A percentile compares a stretch with the other conserved stretches of the same genome.
phyloP scores from a whole-genome alignment of 345 rosid species.

The Diplotaxis tenuifolia region DNA sequence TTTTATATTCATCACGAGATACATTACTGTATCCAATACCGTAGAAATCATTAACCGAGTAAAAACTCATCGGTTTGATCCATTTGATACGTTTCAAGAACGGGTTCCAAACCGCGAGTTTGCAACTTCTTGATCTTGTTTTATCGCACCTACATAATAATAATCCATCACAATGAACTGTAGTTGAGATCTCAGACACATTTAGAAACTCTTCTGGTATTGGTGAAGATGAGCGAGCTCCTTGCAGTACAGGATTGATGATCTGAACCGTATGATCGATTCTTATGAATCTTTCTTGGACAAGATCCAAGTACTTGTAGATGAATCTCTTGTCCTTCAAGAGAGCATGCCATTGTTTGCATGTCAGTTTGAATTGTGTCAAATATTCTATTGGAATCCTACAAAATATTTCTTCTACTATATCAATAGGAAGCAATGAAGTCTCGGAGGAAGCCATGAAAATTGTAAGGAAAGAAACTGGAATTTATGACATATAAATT shows the following conservation, averaged over 20 bases:
- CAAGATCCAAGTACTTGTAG: slow-evolving; percentile 27
- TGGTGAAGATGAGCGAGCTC: slow-evolving; percentile 23
- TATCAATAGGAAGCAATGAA: slow-evolving; percentile 29
- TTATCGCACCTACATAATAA: slow-evolving; percentile 27
- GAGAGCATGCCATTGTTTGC: slow-evolving; percentile 26
- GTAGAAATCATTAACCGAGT: slow-evolving; percentile 11
- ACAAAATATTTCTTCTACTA: slow-evolving; percentile 24
- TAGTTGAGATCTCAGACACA: slow-evolving; percentile 9
- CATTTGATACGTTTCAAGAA: slow-evolving; percentile 26
- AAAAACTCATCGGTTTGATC: slow-evolving; percentile 23
- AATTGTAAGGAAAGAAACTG: not conserved
- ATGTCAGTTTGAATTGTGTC: slow-evolving; percentile 20
- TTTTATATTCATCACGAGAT: slow-evolving; percentile 23
- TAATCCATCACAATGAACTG: slow-evolving; percentile 29
- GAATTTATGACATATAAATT: not conserved
- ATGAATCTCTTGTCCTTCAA: slow-evolving; percentile 34
- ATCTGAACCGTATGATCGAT: slow-evolving; percentile 18
- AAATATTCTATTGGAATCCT: slow-evolving; percentile 24
- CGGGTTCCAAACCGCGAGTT: slow-evolving; percentile 33
- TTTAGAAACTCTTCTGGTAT: slow-evolving; percentile 3
- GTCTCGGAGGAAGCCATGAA: slow-evolving; percentile 27
- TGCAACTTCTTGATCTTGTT: slow-evolving; percentile 3
- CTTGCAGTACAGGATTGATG: slow-evolving; percentile 14
- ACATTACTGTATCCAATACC: slow-evolving; percentile 30
- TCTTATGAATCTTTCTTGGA: slow-evolving; percentile 32